A percentile compares a stretch with the other conserved stretches of the same genome.
These are phyloP conservation scores for Naganishia onofrii DNA, from an alignment of 768 basidiomycete genomes.

Conservation along the genomic window DNA sequence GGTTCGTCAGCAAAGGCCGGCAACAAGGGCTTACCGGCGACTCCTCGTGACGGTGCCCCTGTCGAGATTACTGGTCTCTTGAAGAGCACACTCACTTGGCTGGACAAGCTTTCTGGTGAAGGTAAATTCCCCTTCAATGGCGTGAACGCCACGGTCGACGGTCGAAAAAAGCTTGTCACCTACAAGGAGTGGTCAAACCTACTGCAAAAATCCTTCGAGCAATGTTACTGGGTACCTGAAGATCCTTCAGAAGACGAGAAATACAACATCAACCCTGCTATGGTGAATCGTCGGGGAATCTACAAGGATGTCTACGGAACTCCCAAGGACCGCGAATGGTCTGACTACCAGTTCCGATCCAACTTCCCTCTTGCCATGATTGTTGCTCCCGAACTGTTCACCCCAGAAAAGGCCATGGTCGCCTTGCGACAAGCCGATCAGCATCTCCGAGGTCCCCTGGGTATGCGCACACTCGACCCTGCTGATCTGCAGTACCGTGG, in stretches of 20 bases:
- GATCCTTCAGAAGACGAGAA: slow-evolving; percentile 69
- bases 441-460: slow-evolving; percentile 78
- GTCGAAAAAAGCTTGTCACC: slow-evolving; percentile 67
- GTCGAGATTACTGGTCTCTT: slow-evolving; percentile 90
- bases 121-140: slow-evolving; percentile 87
- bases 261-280: slow-evolving; percentile 66
- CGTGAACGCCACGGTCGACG: slow-evolving; percentile 70
- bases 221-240: slow-evolving; percentile 82
- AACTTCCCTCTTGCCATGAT: slow-evolving; percentile 97
- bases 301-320: slow-evolving; percentile 98
- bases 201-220: slow-evolving; percentile 82
- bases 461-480: slow-evolving; percentile 95
- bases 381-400: slow-evolving; percentile 92
- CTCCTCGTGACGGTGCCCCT: slow-evolving; percentile 91
- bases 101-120: slow-evolving; percentile 63
- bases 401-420: slow-evolving; percentile 70
- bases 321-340: slow-evolving; percentile 82
- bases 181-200: slow-evolving; percentile 87
- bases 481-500: slow-evolving; percentile 83
- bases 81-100: slow-evolving; percentile 90
- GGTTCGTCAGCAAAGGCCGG: slow-evolving; percentile 87
- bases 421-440: slow-evolving; percentile 78
- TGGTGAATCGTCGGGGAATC: slow-evolving; percentile 87
- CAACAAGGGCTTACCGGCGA: slow-evolving; percentile 92
- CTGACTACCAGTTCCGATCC: slow-evolving; percentile 89